Percentiles rank a stretch among this genome's conserved stretches.
phyloP scores from a whole-genome alignment of 805 yeast species.

The Scheffersomyces spartinae region DNA sequence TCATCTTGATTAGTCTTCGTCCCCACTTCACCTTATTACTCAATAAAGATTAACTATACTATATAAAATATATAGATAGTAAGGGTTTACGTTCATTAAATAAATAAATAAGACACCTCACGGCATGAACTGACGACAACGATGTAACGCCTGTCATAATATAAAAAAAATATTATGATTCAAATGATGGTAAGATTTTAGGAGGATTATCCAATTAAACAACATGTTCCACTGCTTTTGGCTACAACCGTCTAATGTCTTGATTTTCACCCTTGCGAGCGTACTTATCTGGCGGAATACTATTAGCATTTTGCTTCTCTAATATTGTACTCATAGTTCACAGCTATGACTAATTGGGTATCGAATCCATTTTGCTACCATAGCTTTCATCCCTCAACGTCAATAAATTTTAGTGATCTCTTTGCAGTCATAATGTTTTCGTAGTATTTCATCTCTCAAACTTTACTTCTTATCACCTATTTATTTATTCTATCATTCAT shows the following conservation, averaged over 20 bases:
- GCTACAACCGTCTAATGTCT: slow-evolving; percentile 9
- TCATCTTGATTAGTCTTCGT: slow-evolving; percentile 9
- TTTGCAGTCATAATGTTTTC: slow-evolving; percentile 5
- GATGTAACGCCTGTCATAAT: slow-evolving; percentile 7
- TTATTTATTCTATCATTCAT: too few relatives aligned
- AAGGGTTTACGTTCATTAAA: slow-evolving; percentile 7
- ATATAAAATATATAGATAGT: too few relatives aligned
- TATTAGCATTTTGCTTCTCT: slow-evolving; percentile 2
- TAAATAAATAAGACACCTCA: slow-evolving; percentile 7
- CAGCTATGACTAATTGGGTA: slow-evolving; percentile 8
- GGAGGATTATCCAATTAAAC: slow-evolving; percentile 9
- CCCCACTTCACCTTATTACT: too few relatives aligned
- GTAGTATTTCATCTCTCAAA: slow-evolving; percentile 6
- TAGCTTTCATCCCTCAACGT: slow-evolving; percentile 10
- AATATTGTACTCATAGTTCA: slow-evolving; percentile 5
- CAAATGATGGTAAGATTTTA: too few relatives aligned
- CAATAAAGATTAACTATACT: too few relatives aligned
- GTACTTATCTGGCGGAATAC: slow-evolving; percentile 8
- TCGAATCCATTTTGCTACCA: slow-evolving; percentile 8
- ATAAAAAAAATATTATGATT: too few relatives aligned
- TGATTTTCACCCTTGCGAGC: slow-evolving; percentile 7
- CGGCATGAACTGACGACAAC: slow-evolving; percentile 9
- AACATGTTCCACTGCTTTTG: slow-evolving; percentile 9
- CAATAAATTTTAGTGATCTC: slow-evolving; percentile 5
- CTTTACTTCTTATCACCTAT: slow-evolving; percentile 5